Conservation (phyloP, 257 asterid species). For the Misopates orontium region DNA sequence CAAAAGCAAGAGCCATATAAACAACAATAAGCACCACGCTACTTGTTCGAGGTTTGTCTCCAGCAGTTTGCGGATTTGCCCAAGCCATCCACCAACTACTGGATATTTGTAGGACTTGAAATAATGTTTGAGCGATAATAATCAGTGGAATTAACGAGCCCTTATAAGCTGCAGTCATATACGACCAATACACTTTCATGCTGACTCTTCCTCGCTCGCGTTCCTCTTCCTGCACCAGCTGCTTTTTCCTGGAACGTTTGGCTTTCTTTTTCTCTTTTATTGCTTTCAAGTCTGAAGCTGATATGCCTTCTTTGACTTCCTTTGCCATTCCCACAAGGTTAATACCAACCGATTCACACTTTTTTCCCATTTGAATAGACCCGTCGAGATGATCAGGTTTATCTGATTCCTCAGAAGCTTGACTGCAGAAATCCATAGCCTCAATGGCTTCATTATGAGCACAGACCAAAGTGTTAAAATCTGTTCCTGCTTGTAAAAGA, state of each 20-base stretch:
- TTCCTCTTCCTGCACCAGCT: constrained; percentile 99
- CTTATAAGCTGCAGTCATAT: constrained; percentile 95
- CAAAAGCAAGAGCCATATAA: constrained; percentile 95
- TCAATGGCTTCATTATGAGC: constrained; percentile 99
- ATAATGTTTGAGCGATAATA: constrained; percentile 82
- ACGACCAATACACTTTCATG: constrained; percentile 93
- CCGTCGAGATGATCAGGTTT: constrained; percentile 51
- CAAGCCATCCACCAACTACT: constrained; percentile 99
- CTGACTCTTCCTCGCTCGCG: constrained; percentile 92
- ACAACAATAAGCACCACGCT: constrained; percentile 75
- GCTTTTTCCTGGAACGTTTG: constrained; percentile 80
- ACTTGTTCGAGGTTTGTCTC: constrained; percentile 72
- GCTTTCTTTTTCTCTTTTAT: constrained; percentile 90
- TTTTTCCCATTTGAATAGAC: constrained; percentile 52
- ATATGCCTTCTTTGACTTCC: constrained; percentile 61
- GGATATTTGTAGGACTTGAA: constrained; percentile 97
- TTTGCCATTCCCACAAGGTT: constrained; percentile 52
- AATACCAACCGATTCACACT: constrained; percentile 54
- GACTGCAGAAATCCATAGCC: constrained; percentile 81
- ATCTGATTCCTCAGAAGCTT: constrained; percentile 59
- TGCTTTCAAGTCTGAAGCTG: constrained; percentile 71
- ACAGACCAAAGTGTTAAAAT: constrained; percentile 75
- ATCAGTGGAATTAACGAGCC: constrained; percentile 86
- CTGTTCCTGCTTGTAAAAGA: constrained; percentile 95
- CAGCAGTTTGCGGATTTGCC: constrained; percentile 97